Percentiles rank a stretch among this genome's conserved stretches.
These are phyloP conservation scores for Beauveria scarabaeidicola DNA, from an alignment of 2,329 filamentous ascomycete genomes.

Conservation along the genomic window DNA sequence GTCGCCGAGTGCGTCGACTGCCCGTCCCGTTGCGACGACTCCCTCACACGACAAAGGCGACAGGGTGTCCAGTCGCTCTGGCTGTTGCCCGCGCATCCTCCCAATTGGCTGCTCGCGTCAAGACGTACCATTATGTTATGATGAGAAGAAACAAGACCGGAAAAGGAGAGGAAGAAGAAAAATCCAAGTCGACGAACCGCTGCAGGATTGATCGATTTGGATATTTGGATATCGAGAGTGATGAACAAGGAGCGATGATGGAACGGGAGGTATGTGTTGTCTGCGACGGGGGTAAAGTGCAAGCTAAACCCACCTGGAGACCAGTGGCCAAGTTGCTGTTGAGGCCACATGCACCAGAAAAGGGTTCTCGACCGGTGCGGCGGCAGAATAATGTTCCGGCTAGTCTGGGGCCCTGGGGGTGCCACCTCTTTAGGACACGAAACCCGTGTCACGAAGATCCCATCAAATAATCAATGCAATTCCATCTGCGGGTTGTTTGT, in stretches of 20 bases:
- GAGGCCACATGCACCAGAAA: conserved; percentile 36
- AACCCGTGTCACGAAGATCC: no score
- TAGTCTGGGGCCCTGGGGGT: background rate
- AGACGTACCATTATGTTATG: conserved; percentile 24
- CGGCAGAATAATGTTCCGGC: conserved; percentile 29
- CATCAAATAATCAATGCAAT: no score
- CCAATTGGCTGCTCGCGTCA: background rate
- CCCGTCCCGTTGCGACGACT: background rate
- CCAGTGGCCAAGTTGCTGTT: conserved; percentile 15
- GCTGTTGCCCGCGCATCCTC: background rate
- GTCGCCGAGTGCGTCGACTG: background rate
- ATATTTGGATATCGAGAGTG: conserved; percentile 15
- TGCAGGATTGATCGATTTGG: conserved; percentile 12
- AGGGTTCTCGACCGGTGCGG: conserved; percentile 13
- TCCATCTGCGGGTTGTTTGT: no score
- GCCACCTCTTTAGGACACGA: background rate
- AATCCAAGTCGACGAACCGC: conserved; percentile 9
- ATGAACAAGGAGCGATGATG: conserved; percentile 1
- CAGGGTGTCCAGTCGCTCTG: background rate
- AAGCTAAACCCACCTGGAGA: background rate
- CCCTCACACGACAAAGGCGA: conserved; percentile 1
- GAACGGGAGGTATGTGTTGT: conserved; percentile 9
- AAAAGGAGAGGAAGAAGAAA: conserved; percentile 15
- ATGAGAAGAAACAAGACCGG: background rate
- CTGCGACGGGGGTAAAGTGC: conserved; percentile 11